Percentiles rank a stretch among this genome's conserved stretches.
Conservation (phyloP, 176 grass and related monocot genomes). For the Panicum miliaceum region DNA sequence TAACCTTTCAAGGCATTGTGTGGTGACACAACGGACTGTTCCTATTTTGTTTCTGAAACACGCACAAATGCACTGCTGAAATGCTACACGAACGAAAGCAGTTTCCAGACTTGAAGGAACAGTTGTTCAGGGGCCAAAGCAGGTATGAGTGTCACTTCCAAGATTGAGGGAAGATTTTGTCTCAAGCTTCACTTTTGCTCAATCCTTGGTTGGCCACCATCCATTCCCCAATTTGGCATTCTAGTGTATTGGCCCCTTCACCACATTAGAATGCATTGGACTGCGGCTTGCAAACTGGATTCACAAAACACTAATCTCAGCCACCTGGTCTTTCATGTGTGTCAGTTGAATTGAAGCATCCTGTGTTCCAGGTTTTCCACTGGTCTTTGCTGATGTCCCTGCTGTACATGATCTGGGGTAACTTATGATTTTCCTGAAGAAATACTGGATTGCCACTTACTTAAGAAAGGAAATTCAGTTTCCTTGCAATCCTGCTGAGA, state of each 20-base stretch:
- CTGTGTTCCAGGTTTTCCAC: not conserved
- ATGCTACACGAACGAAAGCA: not conserved
- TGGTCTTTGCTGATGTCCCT: not conserved
- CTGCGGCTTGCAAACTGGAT: not conserved
- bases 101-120: not conserved
- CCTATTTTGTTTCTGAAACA: conserved; percentile 1
- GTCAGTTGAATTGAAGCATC: not conserved
- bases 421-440: not conserved
- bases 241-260: not conserved
- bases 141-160: not conserved
- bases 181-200: not conserved
- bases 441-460: not conserved
- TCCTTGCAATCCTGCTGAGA: not conserved
- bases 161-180: not conserved
- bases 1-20: not conserved
- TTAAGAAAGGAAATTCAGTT: not conserved
- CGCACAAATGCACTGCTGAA: not conserved
- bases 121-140: not conserved
- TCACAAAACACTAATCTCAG: not conserved
- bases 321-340: not conserved
- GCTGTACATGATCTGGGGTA: not conserved
- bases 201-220: not conserved
- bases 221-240: not conserved
- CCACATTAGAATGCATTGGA: not conserved
- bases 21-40: not conserved